Evolutionary conservation across 2,329 filamentous ascomycete genomes (phyloP).

Genomic region (Lizonia empirigonia): DNA sequence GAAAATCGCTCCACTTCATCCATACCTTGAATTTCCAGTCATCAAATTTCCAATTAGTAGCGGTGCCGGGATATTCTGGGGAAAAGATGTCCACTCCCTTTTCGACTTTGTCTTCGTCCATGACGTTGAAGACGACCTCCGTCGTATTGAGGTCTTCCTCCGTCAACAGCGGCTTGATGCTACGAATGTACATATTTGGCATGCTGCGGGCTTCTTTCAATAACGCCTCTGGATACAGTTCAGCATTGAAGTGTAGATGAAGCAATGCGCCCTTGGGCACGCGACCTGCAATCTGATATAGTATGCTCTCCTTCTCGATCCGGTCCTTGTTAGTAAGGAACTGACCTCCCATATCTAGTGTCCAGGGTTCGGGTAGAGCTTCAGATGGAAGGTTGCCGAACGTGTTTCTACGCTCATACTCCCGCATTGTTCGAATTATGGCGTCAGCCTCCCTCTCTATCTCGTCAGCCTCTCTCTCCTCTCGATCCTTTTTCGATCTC

Average conservation of each 20-base stretch:
- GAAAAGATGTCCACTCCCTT: constrained; percentile 55
- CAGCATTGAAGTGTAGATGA: constrained; percentile 81
- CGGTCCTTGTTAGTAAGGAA: constrained; percentile 53
- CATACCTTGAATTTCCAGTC: constrained; percentile 26
- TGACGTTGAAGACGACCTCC: constrained; percentile 67
- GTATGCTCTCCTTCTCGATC: constrained; percentile 57
- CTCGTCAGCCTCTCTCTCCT: no score
- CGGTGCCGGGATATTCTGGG: constrained; percentile 51
- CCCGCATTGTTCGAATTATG: constrained; percentile 49
- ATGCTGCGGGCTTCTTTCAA: constrained; percentile 61
- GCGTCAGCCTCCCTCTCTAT: constrained; percentile 39
- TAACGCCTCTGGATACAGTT: constrained; percentile 65
- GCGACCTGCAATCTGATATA: constrained; percentile 62
- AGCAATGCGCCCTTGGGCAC: constrained; percentile 76
- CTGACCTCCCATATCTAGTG: constrained; percentile 55
- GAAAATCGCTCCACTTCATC: constrained; percentile 58
- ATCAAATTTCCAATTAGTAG: constrained; percentile 28
- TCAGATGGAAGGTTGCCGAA: constrained; percentile 54
- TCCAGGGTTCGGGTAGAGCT: constrained; percentile 45
- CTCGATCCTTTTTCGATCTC: no score
- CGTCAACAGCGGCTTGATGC: constrained; percentile 57
- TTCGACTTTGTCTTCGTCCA: constrained; percentile 36
- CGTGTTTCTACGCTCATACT: constrained; percentile 49
- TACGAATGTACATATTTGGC: constrained; percentile 70
- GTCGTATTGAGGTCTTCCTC: constrained; percentile 56